These are phyloP conservation scores for Wickerhamomyces chaumierensis DNA, from an alignment of 805 yeast genomes.

Conservation along the genomic window DNA sequence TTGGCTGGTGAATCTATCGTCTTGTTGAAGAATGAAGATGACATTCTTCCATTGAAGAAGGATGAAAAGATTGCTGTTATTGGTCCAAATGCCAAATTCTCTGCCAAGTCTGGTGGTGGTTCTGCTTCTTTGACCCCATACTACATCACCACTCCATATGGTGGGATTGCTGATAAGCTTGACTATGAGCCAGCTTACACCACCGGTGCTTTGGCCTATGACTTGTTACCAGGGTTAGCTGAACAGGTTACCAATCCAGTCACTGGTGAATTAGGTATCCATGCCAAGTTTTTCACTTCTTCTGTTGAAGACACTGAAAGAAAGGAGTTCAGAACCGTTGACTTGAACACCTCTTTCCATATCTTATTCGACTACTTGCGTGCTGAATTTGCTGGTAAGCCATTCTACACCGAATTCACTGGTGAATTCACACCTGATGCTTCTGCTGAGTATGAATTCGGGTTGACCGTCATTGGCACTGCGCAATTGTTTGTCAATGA, in stretches of 20 bases:
- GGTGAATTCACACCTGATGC: constrained; percentile 36
- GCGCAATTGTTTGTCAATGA: constrained; percentile 44
- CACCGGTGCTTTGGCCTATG: constrained; percentile 26
- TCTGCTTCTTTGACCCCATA: constrained; percentile 42
- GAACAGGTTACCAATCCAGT: constrained; percentile 14
- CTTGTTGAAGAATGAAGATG: constrained; percentile 40
- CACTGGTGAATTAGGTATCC: constrained; percentile 17
- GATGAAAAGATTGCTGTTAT: constrained; percentile 36
- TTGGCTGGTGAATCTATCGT: constrained; percentile 42
- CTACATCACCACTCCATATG: constrained; percentile 37
- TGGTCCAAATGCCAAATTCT: constrained; percentile 45
- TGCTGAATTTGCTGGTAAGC: constrained; percentile 9
- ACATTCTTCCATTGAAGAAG: constrained; percentile 35
- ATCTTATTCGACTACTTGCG: constrained; percentile 22
- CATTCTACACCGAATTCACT: constrained; percentile 36
- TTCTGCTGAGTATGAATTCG: constrained; percentile 38
- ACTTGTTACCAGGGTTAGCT: constrained; percentile 24
- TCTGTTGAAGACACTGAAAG: constrained; percentile 4
- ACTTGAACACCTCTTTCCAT: constrained; percentile 13
- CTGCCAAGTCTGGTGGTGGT: constrained; percentile 51
- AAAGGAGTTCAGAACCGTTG: constrained; percentile 20
- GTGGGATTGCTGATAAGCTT: constrained; percentile 27
- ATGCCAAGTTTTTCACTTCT: constrained; percentile 15
- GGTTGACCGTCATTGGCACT: constrained; percentile 41
- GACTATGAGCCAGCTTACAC: constrained; percentile 19